A percentile compares a stretch with the other conserved stretches of the same genome.
phyloP scores from a whole-genome alignment of 306 rosid species.

The Coriaria nepalensis region DNA sequence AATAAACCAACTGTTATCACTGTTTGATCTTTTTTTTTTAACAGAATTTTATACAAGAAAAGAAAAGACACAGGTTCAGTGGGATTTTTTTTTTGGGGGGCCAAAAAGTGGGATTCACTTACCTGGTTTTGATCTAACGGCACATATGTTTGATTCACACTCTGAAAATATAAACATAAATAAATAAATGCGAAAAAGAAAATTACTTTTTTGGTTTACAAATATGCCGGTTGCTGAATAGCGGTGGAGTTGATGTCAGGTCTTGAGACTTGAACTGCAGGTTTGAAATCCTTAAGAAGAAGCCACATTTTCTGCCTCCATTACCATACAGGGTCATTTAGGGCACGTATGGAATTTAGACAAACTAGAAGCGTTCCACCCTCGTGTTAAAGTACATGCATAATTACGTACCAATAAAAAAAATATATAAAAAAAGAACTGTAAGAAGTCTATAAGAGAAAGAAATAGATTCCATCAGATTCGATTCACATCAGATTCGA shows the following conservation, averaged over 20 bases:
- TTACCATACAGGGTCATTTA: slow-evolving; percentile 74
- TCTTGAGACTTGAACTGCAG: slow-evolving; percentile 18
- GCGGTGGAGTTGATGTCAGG: slow-evolving; percentile 14
- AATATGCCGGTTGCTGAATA: slow-evolving; percentile 22
- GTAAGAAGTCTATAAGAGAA: neutral
- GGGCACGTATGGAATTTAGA: slow-evolving; percentile 81
- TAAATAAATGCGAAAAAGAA: neutral
- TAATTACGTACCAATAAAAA: slow-evolving; percentile 8
- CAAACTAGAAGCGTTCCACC: slow-evolving; percentile 95
- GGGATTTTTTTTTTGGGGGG: too few species aligned
- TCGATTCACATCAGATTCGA: too few species aligned
- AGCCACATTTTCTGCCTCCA: slow-evolving; percentile 57
- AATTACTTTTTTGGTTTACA: slow-evolving; percentile 11
- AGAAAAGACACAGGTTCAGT: too few species aligned
- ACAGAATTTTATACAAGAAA: neutral
- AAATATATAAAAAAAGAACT: slow-evolving; percentile 5
- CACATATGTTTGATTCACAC: too few species aligned
- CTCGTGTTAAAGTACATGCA: slow-evolving; percentile 92
- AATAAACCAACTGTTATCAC: neutral
- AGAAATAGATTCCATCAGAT: slow-evolving; percentile 22
- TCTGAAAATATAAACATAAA: neutral
- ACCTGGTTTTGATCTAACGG: too few species aligned
- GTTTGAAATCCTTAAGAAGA: slow-evolving; percentile 28
- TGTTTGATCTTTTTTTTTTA: neutral
- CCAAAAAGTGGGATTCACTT: too few species aligned